These are phyloP conservation scores for Corymbia citriodora DNA, from an alignment of 441 rosid genomes.

Conservation along the genomic window DNA sequence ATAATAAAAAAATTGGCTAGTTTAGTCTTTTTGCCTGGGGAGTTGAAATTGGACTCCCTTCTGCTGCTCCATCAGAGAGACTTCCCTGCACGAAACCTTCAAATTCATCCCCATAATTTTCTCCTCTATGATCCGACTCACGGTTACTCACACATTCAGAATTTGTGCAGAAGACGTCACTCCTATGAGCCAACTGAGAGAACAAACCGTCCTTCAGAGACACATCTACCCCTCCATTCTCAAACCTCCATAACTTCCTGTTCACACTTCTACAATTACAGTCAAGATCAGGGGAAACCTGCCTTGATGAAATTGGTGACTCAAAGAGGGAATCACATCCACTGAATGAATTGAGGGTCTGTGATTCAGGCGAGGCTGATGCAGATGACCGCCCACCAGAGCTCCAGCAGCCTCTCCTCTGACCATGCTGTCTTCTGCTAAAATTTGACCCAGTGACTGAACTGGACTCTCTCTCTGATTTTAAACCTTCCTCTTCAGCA, in stretches of 20 bases:
- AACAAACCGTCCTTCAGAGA: constrained; percentile 86
- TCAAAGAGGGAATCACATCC: constrained; percentile 65
- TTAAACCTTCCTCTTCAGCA: constrained; percentile 34
- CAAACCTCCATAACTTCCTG: constrained; percentile 58
- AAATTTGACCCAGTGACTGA: constrained; percentile 64
- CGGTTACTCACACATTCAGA: constrained; percentile 25
- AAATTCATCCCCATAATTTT: constrained; percentile 39
- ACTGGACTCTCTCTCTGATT: constrained; percentile 49
- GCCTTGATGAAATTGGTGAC: constrained; percentile 60
- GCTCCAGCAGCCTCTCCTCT: constrained; percentile 23
- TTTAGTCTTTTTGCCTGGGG: constrained; percentile 51
- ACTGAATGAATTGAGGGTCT: constrained; percentile 54
- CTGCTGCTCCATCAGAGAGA: constrained; percentile 25
- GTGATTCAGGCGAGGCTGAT: constrained; percentile 78
- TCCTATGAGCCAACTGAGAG: constrained; percentile 38
- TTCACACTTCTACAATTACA: constrained; percentile 61
- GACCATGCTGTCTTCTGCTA: constrained; percentile 31
- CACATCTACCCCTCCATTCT: constrained; percentile 67
- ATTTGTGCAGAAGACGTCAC: constrained; percentile 26
- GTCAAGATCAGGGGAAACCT: constrained; percentile 30
- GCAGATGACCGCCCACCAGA: constrained; percentile 35
- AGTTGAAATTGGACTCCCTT: constrained; percentile 59
- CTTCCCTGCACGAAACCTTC: constrained; percentile 47
- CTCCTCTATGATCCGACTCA: constrained; percentile 31
- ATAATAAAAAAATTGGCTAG: background rate